A percentile compares a stretch with the other conserved stretches of the same genome.
Evolutionary conservation across 306 rosid genomes (phyloP).

Genomic region (Potentilla sterilis): DNA sequence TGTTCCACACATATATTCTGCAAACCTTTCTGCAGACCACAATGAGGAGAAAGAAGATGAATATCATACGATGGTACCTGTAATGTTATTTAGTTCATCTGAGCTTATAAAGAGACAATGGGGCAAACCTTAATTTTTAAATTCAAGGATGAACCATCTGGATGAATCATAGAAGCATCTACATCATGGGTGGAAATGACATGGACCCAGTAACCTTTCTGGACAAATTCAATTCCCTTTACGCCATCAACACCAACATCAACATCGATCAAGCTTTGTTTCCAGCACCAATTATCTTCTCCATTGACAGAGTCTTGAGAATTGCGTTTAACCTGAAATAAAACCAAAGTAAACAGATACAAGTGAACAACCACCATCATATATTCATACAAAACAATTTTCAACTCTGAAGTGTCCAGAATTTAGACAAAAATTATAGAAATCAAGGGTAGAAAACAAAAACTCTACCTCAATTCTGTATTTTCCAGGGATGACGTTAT

Average conservation of each 20-base stretch:
- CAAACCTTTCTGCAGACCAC: constrained; percentile 83
- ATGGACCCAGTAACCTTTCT: constrained; percentile 85
- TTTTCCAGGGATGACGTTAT: constrained; percentile 82
- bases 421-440: constrained; percentile 13
- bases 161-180: constrained; percentile 68
- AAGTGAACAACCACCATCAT: constrained; percentile 7
- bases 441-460: constrained; percentile 15
- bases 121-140: constrained; percentile 66
- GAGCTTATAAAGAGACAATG: constrained; percentile 19
- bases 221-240: constrained; percentile 68
- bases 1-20: constrained; percentile 71
- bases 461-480: constrained; percentile 76
- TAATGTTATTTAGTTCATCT: constrained; percentile 13
- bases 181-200: constrained; percentile 81
- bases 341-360: constrained; percentile 20
- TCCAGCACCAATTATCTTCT: constrained; percentile 98
- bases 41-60: constrained; percentile 28
- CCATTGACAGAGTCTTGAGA: constrained; percentile 39
- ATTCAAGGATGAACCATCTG: constrained; percentile 57
- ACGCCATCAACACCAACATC: constrained; percentile 77
- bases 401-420: neutral
- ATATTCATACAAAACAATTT: neutral
- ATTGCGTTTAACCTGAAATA: constrained; percentile 63
- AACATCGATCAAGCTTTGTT: constrained; percentile 61
- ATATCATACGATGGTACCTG: constrained; percentile 23